Conservation (phyloP, 176 grass and related monocot genomes). For the Tillandsia fasciculata region DNA sequence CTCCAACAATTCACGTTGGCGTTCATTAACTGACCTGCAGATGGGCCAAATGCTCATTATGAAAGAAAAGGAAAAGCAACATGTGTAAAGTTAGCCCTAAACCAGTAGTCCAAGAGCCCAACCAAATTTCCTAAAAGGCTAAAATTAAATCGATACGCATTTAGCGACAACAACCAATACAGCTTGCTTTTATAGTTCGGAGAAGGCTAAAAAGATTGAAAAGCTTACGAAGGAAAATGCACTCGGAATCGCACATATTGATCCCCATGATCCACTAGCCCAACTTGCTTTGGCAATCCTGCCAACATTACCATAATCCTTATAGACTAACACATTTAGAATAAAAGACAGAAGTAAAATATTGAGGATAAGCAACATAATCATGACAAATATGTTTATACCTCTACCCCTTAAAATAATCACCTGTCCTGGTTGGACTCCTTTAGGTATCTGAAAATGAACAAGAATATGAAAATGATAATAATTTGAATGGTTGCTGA, state of each 20-base stretch:
- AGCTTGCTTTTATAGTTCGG: no score
- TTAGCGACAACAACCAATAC: no score
- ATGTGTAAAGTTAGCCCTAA: background rate
- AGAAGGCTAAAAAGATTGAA: slow-evolving; percentile 12
- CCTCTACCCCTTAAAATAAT: slow-evolving; percentile 89
- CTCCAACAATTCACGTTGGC: slow-evolving; percentile 64
- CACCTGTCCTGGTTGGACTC: slow-evolving; percentile 72
- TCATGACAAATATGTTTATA: slow-evolving; percentile 19
- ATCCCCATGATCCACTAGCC: slow-evolving; percentile 52
- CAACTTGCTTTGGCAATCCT: slow-evolving; percentile 60
- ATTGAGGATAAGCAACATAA: background rate
- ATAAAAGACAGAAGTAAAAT: slow-evolving; percentile 12
- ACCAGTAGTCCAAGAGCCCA: background rate
- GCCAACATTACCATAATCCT: slow-evolving; percentile 32
- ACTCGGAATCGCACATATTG: slow-evolving; percentile 81
- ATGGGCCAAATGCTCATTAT: background rate
- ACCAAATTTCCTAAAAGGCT: background rate
- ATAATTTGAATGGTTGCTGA: background rate
- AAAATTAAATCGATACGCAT: background rate
- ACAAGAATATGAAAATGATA: slow-evolving; percentile 7
- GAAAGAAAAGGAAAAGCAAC: background rate
- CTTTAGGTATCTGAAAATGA: slow-evolving; percentile 73
- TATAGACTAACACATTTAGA: slow-evolving; percentile 22
- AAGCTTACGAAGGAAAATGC: slow-evolving; percentile 87
- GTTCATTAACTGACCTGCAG: slow-evolving; percentile 69